These are phyloP conservation scores for Hippophae rhamnoides DNA, from an alignment of 306 rosid species.

Conservation along the genomic window DNA sequence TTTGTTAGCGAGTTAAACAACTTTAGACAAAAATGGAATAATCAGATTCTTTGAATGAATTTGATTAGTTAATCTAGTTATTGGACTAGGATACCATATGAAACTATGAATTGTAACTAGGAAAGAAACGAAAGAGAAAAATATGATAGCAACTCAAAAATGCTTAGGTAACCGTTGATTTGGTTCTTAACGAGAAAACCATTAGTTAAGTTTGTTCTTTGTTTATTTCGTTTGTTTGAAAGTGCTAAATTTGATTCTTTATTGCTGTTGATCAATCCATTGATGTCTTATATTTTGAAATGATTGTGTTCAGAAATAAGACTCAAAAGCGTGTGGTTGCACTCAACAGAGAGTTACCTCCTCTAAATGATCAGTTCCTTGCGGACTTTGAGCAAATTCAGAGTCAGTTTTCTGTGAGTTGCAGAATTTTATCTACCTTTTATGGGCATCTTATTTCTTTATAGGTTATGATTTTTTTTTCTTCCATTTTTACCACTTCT, in stretches of 20 bases:
- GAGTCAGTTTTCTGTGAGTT: slow-evolving; percentile 84
- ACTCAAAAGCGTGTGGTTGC: slow-evolving; percentile 89
- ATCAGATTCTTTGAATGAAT: too few species aligned
- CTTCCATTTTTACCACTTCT: background rate
- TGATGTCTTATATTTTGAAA: slow-evolving; percentile 6
- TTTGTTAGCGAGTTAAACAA: too few species aligned
- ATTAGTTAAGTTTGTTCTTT: background rate
- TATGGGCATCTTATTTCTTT: background rate
- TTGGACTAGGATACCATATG: too few species aligned
- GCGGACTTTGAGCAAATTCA: slow-evolving; percentile 79
- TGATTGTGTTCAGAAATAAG: slow-evolving; percentile 61
- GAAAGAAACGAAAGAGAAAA: too few species aligned
- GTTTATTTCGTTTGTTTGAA: background rate
- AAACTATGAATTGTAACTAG: too few species aligned
- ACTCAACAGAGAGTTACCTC: slow-evolving; percentile 78
- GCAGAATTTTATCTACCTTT: slow-evolving; percentile 3
- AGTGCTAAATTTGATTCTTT: background rate
- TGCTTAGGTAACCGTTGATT: background rate
- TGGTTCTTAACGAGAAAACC: background rate
- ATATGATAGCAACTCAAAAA: background rate
- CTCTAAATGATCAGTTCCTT: slow-evolving; percentile 90
- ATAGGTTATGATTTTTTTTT: slow-evolving; percentile 2
- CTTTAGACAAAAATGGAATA: too few species aligned
- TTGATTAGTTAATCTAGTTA: too few species aligned
- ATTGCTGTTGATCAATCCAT: background rate